Conservation (phyloP, 2,329 filamentous ascomycete species). For the Aspergillus sp. region DNA sequence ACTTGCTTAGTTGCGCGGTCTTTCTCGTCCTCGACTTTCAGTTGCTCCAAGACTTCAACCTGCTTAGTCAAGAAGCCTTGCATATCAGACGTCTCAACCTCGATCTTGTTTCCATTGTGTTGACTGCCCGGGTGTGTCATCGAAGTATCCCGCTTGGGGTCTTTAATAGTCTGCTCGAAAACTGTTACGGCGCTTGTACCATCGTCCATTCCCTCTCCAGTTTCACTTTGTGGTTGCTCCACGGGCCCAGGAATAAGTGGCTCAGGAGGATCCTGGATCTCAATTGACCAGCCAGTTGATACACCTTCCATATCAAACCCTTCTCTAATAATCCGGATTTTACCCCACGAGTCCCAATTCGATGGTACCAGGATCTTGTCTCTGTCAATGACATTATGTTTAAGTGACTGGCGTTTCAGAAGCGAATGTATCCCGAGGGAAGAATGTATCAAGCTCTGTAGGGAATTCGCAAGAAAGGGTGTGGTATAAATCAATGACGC, state of each 20-base stretch:
- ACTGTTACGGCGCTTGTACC: constrained; percentile 61
- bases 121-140: constrained; percentile 48
- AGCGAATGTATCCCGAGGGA: constrained; percentile 81
- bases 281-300: constrained; percentile 78
- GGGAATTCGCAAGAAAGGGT: constrained; percentile 68
- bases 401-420: constrained; percentile 71
- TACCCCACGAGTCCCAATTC: constrained; percentile 98
- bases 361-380: constrained; percentile 92
- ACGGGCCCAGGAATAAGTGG: constrained; percentile 18
- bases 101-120: constrained; percentile 38
- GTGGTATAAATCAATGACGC: constrained; percentile 82
- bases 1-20: constrained; percentile 30
- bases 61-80: constrained; percentile 75
- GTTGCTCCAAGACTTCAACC: constrained; percentile 66
- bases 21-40: constrained; percentile 52
- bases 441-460: constrained; percentile 77
- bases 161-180: constrained; percentile 75
- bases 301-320: constrained; percentile 87
- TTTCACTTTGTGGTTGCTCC: constrained; percentile 18
- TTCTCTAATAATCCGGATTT: constrained; percentile 86
- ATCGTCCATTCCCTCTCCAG: constrained; percentile 18
- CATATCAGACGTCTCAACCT: constrained; percentile 66
- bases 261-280: constrained; percentile 59
- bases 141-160: constrained; percentile 63
- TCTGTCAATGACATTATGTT: constrained; percentile 86